These are phyloP conservation scores for Allium sativum DNA, from an alignment of 106 monocot genomes.

Conservation along the genomic window DNA sequence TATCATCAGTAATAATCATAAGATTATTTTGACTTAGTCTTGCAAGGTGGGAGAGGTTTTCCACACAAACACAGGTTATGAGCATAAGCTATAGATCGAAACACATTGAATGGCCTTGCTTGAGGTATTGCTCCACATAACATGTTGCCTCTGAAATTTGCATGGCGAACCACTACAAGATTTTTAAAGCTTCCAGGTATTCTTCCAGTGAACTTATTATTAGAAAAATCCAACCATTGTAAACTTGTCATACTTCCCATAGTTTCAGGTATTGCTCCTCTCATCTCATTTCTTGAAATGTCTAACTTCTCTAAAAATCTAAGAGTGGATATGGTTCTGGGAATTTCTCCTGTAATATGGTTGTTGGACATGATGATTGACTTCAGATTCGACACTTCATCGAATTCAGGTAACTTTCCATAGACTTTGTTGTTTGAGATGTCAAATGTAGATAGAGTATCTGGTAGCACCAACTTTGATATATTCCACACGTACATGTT, in stretches of 20 bases:
- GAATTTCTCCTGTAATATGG: constrained; percentile 48
- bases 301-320: constrained; percentile 36
- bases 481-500: constrained; percentile 25
- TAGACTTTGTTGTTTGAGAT: constrained; percentile 59
- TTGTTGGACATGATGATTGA: constrained; percentile 54
- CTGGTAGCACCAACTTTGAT: constrained; percentile 18
- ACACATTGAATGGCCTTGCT: constrained; percentile 59
- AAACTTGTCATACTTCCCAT: constrained; percentile 44
- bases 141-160: constrained; percentile 49
- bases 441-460: constrained; percentile 26
- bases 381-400: constrained; percentile 15
- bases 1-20: too few relatives aligned
- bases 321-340: constrained; percentile 36
- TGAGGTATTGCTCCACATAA: constrained; percentile 81
- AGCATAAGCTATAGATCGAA: constrained; percentile 47
- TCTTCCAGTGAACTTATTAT: constrained; percentile 41
- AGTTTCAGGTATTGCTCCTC: constrained; percentile 45
- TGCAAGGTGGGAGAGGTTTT: constrained; percentile 64
- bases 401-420: constrained; percentile 42
- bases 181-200: constrained; percentile 48
- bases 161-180: constrained; percentile 42
- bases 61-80: constrained; percentile 77
- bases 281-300: constrained; percentile 57
- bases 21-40: neutral
- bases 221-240: constrained; percentile 59